A percentile compares a stretch with the other conserved stretches of the same genome.
Conservation (phyloP, 345 rosid genomes). For the Passiflora organensis region DNA sequence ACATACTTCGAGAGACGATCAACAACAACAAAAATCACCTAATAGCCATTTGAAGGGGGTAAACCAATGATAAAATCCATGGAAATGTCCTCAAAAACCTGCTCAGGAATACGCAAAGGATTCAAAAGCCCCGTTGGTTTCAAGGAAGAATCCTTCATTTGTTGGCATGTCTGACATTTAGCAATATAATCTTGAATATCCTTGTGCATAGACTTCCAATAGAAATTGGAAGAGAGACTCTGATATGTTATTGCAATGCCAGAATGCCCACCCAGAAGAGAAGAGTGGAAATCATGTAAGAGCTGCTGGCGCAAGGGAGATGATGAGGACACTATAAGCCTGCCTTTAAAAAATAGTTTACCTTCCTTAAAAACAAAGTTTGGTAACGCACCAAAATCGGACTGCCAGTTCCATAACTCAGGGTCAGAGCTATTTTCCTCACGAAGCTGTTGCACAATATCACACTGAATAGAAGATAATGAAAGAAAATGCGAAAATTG, state of each 20-base stretch:
- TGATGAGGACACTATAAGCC: not conserved
- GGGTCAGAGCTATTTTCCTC: not conserved
- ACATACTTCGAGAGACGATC: not conserved
- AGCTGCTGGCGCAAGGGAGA: not conserved
- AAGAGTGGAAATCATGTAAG: not conserved
- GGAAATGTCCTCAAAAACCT: not conserved
- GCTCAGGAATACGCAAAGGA: not conserved
- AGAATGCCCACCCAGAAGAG: not conserved
- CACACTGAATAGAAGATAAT: not conserved
- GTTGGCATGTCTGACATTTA: not conserved
- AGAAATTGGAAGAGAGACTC: not conserved
- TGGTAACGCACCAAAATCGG: too few species aligned
- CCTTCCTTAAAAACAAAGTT: not conserved
- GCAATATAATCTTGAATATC: not conserved
- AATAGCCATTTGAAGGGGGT: not conserved
- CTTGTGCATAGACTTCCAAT: not conserved
- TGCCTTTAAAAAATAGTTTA: too few species aligned
- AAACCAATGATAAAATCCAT: not conserved
- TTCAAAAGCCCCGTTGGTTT: not conserved
- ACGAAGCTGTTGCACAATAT: not conserved
- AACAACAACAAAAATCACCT: not conserved
- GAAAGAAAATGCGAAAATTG: too few species aligned
- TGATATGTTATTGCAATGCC: not conserved
- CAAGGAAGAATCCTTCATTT: not conserved
- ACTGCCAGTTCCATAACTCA: too few species aligned